Evolutionary conservation across 192 early-diverging fungal species (phyloP).

Genomic region (Lunasporangiospora selenospora): DNA sequence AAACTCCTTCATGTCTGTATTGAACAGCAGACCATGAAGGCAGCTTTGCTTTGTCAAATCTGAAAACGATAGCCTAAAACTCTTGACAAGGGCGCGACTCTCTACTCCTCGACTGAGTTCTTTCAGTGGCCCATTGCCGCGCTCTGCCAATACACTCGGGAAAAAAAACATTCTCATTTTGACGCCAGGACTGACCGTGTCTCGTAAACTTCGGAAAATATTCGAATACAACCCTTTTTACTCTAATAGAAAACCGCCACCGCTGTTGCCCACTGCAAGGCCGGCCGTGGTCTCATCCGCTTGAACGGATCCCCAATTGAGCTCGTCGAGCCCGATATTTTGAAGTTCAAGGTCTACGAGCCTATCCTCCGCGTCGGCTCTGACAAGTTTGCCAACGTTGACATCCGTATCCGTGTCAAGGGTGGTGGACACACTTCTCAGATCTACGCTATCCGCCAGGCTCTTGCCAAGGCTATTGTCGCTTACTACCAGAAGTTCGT

Average conservation of each 20-base stretch:
- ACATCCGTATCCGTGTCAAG: conserved; percentile 96
- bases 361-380: conserved; percentile 95
- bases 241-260: conserved; percentile 93
- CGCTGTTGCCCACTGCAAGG: conserved; percentile 99
- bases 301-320: conserved; percentile 97
- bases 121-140: no score
- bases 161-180: no score
- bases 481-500: conserved; percentile 99
- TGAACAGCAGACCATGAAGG: no score
- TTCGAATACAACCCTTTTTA: no score
- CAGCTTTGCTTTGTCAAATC: no score
- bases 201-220: no score
- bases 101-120: no score
- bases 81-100: no score
- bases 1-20: no score
- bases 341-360: conserved; percentile 99
- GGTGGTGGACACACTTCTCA: conserved; percentile 98
- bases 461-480: conserved; percentile 98
- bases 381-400: conserved; percentile 95
- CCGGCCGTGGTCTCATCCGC: conserved; percentile 96
- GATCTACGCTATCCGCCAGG: conserved; percentile 99
- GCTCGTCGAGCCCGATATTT: conserved; percentile 95
- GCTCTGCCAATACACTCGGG: no score
- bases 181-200: no score
- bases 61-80: no score